A percentile compares a stretch with the other conserved stretches of the same genome.
Conservation (phyloP, 2,329 filamentous ascomycete species). For the Polytolypa hystricis region DNA sequence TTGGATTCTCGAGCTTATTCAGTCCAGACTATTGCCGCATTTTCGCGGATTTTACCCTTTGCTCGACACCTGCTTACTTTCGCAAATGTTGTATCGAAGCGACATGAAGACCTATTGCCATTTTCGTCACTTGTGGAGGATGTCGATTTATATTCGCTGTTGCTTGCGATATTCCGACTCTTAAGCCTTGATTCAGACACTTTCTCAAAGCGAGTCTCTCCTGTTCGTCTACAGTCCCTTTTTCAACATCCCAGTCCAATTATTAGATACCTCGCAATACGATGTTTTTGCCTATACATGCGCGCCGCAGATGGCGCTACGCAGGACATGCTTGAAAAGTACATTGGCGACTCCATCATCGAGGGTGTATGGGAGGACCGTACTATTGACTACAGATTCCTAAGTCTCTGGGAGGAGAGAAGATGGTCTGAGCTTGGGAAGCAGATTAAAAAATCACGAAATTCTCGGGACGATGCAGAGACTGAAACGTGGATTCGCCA, state of each 20-base stretch:
- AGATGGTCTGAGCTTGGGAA: constrained; percentile 40
- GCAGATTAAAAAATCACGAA: constrained; percentile 17
- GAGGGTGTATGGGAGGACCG: constrained; percentile 64
- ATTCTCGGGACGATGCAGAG: constrained; percentile 14
- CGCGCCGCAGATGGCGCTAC: constrained; percentile 69
- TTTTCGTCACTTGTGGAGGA: constrained; percentile 27
- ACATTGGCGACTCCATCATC: constrained; percentile 54
- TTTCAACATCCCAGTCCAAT: constrained; percentile 48
- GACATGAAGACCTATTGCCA: constrained; percentile 24
- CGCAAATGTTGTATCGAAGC: constrained; percentile 42
- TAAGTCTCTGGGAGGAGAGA: constrained; percentile 53
- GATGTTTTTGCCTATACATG: constrained; percentile 68
- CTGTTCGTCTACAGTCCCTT: constrained; percentile 56
- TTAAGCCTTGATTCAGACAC: constrained; percentile 61
- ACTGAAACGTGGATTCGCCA: constrained; percentile 18
- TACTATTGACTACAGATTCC: constrained; percentile 66
- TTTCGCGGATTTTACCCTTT: constrained; percentile 71
- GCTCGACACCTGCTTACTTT: constrained; percentile 69
- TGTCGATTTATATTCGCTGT: constrained; percentile 31
- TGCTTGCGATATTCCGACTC: constrained; percentile 67
- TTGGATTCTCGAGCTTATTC: constrained; percentile 22
- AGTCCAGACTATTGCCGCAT: constrained; percentile 51
- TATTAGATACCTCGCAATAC: constrained; percentile 70
- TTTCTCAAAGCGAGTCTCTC: constrained; percentile 55
- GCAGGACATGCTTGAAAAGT: constrained; percentile 56